Conservation (phyloP, 2,329 filamentous ascomycete species). For the Talaromyces rugulosus region DNA sequence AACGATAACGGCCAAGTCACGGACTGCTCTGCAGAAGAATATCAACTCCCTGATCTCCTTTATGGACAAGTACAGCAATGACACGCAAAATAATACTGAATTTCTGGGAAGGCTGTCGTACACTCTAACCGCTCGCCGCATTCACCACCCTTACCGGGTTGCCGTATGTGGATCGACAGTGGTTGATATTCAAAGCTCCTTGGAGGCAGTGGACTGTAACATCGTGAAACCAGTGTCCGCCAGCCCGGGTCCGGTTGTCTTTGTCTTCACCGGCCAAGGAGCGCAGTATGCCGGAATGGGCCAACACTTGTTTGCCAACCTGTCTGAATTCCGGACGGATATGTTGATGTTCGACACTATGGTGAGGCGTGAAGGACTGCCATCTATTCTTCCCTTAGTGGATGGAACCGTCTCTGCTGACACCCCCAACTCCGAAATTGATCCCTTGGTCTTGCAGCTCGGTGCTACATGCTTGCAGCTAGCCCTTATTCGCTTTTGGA, state of each 20-base stretch:
- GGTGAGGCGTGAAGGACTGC: slow-evolving; percentile 24
- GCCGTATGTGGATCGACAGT: slow-evolving; percentile 1
- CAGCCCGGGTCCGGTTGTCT: slow-evolving; percentile 20
- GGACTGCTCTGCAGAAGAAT: slow-evolving; percentile 44
- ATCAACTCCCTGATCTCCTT: slow-evolving; percentile 21
- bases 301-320: slow-evolving; percentile 24
- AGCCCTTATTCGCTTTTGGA: slow-evolving; percentile 29
- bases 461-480: slow-evolving; percentile 35
- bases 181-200: slow-evolving; percentile 17
- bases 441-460: slow-evolving; percentile 29
- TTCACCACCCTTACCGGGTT: slow-evolving; percentile 48
- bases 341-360: slow-evolving; percentile 27
- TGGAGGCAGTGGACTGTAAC: neutral
- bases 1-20: slow-evolving; percentile 52
- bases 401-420: slow-evolving; percentile 12
- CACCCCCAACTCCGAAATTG: neutral
- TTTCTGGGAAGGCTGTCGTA: slow-evolving; percentile 57
- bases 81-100: slow-evolving; percentile 21
- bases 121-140: slow-evolving; percentile 58
- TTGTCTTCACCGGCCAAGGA: slow-evolving; percentile 32
- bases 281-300: slow-evolving; percentile 21
- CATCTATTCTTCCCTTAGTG: slow-evolving; percentile 22
- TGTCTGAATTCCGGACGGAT: slow-evolving; percentile 23
- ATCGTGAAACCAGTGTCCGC: neutral
- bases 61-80: neutral